Percentiles rank a stretch among this genome's conserved stretches.
These are phyloP conservation scores for Nepenthes mirabilis DNA, from an alignment of 148 eudicot genomes.

Conservation along the genomic window DNA sequence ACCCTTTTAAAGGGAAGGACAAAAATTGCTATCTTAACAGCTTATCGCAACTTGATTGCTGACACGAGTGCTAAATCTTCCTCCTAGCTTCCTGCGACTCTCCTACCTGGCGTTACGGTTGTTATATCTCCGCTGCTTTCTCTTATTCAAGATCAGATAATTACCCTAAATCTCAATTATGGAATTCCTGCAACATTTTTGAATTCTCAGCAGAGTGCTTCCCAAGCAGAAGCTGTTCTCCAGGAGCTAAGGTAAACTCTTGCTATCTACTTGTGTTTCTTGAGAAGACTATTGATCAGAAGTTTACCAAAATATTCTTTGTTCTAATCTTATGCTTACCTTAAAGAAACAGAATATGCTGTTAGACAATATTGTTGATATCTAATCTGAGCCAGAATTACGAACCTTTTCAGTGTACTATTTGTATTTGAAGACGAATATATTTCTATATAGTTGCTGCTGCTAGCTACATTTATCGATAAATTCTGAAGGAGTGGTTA, in stretches of 20 bases:
- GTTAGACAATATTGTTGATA: too few relatives aligned
- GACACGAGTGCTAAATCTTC: slow-evolving; percentile 4
- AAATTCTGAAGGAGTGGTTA: too few relatives aligned
- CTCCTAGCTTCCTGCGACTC: slow-evolving; percentile 84
- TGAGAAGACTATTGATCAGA: background rate
- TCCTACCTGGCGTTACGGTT: slow-evolving; percentile 78
- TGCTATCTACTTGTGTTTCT: background rate
- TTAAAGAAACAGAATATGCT: background rate
- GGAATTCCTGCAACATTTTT: slow-evolving; percentile 91
- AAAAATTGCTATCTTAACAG: background rate
- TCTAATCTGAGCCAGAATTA: too few relatives aligned
- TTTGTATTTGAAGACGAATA: too few relatives aligned
- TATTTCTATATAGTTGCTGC: too few relatives aligned
- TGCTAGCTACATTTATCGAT: too few relatives aligned
- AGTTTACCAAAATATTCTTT: too few relatives aligned
- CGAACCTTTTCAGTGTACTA: too few relatives aligned
- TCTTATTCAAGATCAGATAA: slow-evolving; percentile 96
- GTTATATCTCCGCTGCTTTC: slow-evolving; percentile 95
- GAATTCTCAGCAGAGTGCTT: slow-evolving; percentile 85
- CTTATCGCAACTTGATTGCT: background rate
- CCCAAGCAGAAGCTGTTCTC: slow-evolving; percentile 75
- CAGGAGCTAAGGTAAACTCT: slow-evolving; percentile 70
- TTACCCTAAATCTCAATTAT: slow-evolving; percentile 77
- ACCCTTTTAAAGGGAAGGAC: too few relatives aligned
- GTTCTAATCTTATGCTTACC: background rate